Evolutionary conservation across 352 stramenopile genomes (phyloP).

Genomic region (Phytophthora megakarya): DNA sequence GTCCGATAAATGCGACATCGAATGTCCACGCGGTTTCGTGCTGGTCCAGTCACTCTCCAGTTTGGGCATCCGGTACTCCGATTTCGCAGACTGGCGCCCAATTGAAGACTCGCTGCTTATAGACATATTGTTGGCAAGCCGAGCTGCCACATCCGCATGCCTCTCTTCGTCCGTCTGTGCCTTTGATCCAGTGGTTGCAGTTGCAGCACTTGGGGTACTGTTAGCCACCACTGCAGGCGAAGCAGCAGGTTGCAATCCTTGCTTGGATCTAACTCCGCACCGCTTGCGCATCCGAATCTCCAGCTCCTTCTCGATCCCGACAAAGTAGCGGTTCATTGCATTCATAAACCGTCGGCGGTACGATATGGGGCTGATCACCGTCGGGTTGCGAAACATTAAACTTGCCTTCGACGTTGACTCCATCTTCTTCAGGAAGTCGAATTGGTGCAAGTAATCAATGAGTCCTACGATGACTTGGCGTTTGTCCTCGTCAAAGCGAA

Average conservation of each 20-base stretch:
- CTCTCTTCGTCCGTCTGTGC: conserved; percentile 22
- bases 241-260: conserved; percentile 2
- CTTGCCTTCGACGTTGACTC: conserved; percentile 88
- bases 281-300: conserved; percentile 74
- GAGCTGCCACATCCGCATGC: conserved; percentile 38
- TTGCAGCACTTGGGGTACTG: conserved; percentile 6
- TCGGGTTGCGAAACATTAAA: conserved; percentile 83
- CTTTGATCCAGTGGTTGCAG: conserved; percentile 1
- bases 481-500: conserved; percentile 83
- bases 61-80: conserved; percentile 37
- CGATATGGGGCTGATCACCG: conserved; percentile 80
- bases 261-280: conserved; percentile 35
- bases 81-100: conserved; percentile 18
- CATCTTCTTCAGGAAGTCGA: conserved; percentile 91
- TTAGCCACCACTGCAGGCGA: background rate
- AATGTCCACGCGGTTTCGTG: conserved; percentile 50
- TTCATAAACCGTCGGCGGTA: conserved; percentile 86
- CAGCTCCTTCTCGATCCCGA: conserved; percentile 77
- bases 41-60: conserved; percentile 44
- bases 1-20: conserved; percentile 48
- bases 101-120: conserved; percentile 30
- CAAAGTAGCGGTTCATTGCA: conserved; percentile 81
- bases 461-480: conserved; percentile 75
- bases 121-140: conserved; percentile 40
- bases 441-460: conserved; percentile 90